Conservation (phyloP, 805 yeast genomes). For the Hanseniaspora thailandica region DNA sequence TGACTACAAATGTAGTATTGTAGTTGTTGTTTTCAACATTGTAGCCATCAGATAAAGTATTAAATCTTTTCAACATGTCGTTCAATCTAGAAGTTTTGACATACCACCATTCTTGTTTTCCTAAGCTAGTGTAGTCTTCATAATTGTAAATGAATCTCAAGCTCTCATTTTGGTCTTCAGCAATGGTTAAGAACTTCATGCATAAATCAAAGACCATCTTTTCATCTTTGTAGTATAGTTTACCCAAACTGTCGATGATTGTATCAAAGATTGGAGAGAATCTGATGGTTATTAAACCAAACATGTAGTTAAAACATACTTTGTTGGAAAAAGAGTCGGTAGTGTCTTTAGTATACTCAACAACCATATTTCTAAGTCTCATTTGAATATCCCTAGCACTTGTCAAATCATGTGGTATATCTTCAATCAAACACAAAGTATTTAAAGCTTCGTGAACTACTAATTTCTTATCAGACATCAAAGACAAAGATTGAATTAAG, state of each 20-base stretch:
- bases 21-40: constrained; percentile 15
- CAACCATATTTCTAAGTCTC: constrained; percentile 50
- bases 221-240: constrained; percentile 34
- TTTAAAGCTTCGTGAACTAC: constrained; percentile 35
- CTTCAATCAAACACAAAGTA: constrained; percentile 51
- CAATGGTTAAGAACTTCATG: constrained; percentile 26
- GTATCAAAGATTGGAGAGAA: constrained; percentile 84
- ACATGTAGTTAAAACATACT: constrained; percentile 37
- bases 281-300: constrained; percentile 62
- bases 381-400: constrained; percentile 64
- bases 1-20: not conserved
- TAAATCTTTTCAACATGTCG: constrained; percentile 30
- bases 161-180: constrained; percentile 19
- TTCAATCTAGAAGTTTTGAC: constrained; percentile 38
- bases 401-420: constrained; percentile 55
- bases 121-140: constrained; percentile 6
- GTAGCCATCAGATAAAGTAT: constrained; percentile 28
- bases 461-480: constrained; percentile 19
- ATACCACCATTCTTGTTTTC: constrained; percentile 28
- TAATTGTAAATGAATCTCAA: constrained; percentile 17
- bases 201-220: constrained; percentile 47
- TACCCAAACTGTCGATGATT: constrained; percentile 48
- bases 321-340: constrained; percentile 19
- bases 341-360: constrained; percentile 31
- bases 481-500: constrained; percentile 28